Evolutionary conservation across 2,329 filamentous ascomycete species (phyloP), one percentile per base, ranked within the genome.

Genomic region (Aureobasidium sp.): DNA sequence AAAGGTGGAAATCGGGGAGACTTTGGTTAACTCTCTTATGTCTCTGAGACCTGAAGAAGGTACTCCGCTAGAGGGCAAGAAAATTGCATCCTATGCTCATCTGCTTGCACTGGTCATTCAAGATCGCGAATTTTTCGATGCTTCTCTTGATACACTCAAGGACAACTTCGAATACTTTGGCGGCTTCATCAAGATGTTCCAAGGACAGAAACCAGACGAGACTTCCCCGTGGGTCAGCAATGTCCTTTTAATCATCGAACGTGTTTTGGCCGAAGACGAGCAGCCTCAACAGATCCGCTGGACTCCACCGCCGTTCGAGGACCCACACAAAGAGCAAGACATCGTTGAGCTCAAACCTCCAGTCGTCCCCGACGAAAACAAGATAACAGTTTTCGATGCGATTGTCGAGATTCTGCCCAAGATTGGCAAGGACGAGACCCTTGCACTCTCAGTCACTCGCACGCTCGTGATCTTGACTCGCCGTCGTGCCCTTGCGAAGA

Each of bases 221-320:
- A 75, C 89, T n/a, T 87, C 90, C 4, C 87, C 89, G 1, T 98
- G 91, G 90, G 85, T 97, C 58, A 87, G 89, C 11, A 90, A 93
- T 63, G 83, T 97, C 27, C 75, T 98, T 29, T 77, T 97, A 14
- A 86, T 98, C 45, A 78, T 97, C 44, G 93, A 99, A 73, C 87
- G 87, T 50, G 75, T 97, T 27, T 75, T 98, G n/a, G 85, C 86
- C 12, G 87, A 95, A 61, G 93, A 97, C 67, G 85, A 88, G 62
- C 84, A 91, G 59, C 90, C 90, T 3, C 74, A 79, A 4, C 80
- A 86, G 55, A 84, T 87, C 22, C 76, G 79, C 57, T 95, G 88
- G 88, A 68, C 70, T 12, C 61, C 71, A 6, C 69, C 70, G 30
- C 64, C 70, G 68, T 80, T 56, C 44, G 71, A 77, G 14, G 60